Evolutionary conservation across 2,329 filamentous ascomycete genomes (phyloP).

Genomic region (Aureobasidium sp.): DNA sequence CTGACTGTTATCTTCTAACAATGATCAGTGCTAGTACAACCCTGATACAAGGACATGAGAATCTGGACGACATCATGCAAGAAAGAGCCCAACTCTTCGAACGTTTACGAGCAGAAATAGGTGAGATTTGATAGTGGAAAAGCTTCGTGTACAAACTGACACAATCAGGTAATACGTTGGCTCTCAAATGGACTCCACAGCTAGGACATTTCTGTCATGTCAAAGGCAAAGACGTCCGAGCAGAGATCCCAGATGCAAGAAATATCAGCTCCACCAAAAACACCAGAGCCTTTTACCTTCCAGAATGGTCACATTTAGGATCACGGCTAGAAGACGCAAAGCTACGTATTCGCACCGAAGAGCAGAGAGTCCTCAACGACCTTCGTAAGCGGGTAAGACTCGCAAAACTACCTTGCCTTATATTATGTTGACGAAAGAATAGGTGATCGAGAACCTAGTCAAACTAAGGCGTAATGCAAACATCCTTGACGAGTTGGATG

Average conservation of each 20-base stretch:
- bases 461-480: constrained; percentile 79
- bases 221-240: constrained; percentile 63
- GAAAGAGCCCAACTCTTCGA: constrained; percentile 55
- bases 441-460: constrained; percentile 66
- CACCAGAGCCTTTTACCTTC: constrained; percentile 74
- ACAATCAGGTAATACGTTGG: constrained; percentile 44
- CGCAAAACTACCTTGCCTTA: not conserved
- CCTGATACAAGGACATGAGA: constrained; percentile 58
- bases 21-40: constrained; percentile 49
- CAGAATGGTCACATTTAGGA: constrained; percentile 77
- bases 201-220: constrained; percentile 88
- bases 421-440: not conserved
- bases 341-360: constrained; percentile 70
- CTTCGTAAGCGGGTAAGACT: constrained; percentile 55
- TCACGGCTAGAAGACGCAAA: constrained; percentile 68
- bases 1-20: not conserved
- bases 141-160: not conserved
- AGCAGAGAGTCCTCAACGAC: constrained; percentile 66
- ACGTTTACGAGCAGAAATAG: constrained; percentile 52
- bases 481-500: constrained; percentile 90
- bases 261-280: constrained; percentile 71
- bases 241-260: constrained; percentile 35
- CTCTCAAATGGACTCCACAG: constrained; percentile 75
- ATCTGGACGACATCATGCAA: constrained; percentile 50
- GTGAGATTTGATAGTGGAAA: constrained; percentile 11